Evolutionary conservation across 176 grass and related monocot genomes (phyloP).

Genomic region (Aechmea fasciata): DNA sequence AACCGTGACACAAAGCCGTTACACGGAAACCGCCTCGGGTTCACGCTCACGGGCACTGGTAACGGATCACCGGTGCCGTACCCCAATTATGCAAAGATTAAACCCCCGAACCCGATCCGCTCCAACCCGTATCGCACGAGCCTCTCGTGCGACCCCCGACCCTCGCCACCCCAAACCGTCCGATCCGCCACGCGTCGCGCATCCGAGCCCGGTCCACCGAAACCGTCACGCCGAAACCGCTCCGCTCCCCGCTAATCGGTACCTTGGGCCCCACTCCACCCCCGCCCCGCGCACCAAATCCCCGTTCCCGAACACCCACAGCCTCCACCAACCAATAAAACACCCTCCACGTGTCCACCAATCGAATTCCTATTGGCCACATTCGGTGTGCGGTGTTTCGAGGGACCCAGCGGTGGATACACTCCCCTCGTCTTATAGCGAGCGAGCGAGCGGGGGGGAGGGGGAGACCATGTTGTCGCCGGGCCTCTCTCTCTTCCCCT

Average conservation of each 20-base stretch:
- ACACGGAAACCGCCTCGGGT: too few relatives aligned
- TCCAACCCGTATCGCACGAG: not conserved
- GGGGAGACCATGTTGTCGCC: conserved; percentile 18
- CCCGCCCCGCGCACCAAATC: too few relatives aligned
- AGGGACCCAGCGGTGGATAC: too few relatives aligned
- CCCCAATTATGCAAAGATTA: not conserved
- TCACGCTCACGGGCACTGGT: too few relatives aligned
- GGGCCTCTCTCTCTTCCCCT: not conserved
- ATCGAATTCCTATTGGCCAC: too few relatives aligned
- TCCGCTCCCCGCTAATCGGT: not conserved
- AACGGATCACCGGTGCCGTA: too few relatives aligned
- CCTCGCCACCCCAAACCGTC: not conserved
- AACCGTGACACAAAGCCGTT: too few relatives aligned
- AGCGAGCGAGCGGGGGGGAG: too few relatives aligned
- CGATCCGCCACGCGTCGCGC: not conserved
- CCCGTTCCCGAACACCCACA: not conserved
- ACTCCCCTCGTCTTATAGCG: conserved; percentile 1
- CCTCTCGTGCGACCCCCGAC: not conserved
- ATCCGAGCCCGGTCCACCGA: not conserved
- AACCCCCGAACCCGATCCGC: not conserved
- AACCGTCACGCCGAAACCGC: not conserved
- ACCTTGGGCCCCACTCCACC: not conserved
- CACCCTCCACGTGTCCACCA: not conserved
- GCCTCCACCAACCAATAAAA: not conserved
- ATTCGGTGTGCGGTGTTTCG: too few relatives aligned